Percentiles rank a stretch among this genome's conserved stretches.
Evolutionary conservation across 371 early-diverging fungal species (phyloP).

Genomic region (Encephalitozoon intestinalis): DNA sequence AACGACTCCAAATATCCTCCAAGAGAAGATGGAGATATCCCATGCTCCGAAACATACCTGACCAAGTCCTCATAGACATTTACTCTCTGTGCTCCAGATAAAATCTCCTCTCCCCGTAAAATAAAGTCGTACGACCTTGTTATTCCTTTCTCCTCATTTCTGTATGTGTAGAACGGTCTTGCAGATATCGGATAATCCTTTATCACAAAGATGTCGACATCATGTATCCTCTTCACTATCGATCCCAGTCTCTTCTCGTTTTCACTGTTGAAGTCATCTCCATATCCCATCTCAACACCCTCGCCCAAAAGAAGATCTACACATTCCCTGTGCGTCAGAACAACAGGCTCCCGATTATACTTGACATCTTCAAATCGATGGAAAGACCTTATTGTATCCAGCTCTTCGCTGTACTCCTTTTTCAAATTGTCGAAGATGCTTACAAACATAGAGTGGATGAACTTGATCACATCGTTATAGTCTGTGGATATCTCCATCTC

Average conservation of each 20-base stretch:
- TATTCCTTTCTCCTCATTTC: conserved; percentile 71
- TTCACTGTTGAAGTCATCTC: conserved; percentile 67
- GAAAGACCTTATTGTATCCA: conserved; percentile 77
- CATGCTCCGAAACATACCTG: conserved; percentile 72
- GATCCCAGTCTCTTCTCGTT: conserved; percentile 81
- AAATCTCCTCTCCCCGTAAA: conserved; percentile 95
- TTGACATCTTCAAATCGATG: conserved; percentile 80
- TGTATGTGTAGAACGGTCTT: conserved; percentile 93
- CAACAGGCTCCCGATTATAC: conserved; percentile 73
- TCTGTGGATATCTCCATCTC: conserved; percentile 96
- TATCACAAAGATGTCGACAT: conserved; percentile 93
- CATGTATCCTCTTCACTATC: conserved; percentile 81
- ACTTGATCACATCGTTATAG: conserved; percentile 85
- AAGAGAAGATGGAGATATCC: conserved; percentile 73
- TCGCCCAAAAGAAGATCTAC: conserved; percentile 75
- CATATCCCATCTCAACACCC: conserved; percentile 78
- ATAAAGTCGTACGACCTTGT: conserved; percentile 99
- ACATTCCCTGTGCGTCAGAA: conserved; percentile 78
- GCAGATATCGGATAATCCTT: conserved; percentile 93
- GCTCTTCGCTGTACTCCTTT: conserved; percentile 70
- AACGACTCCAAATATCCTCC: conserved; percentile 89
- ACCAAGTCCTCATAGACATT: conserved; percentile 75
- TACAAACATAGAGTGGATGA: conserved; percentile 80
- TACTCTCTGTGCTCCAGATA: conserved; percentile 97
- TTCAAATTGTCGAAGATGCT: conserved; percentile 77